Conservation (phyloP, 208 protist species). For the Porcisia deanei region DNA sequence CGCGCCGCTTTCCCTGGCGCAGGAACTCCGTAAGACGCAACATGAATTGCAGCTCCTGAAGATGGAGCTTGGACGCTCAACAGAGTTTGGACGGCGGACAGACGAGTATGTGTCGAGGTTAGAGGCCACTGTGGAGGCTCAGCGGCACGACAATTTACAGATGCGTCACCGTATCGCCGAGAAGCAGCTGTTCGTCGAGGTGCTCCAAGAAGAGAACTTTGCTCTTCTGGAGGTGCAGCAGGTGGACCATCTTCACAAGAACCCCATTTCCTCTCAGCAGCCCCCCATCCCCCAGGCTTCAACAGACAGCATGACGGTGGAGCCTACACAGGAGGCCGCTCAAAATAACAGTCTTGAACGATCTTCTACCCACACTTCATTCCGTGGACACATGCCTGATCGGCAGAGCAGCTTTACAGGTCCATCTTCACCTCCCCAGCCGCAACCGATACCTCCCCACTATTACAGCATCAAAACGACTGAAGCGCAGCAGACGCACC, state of each 20-base stretch:
- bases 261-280: background rate
- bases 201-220: slow-evolving; percentile 9
- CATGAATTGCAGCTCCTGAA: slow-evolving; percentile 1
- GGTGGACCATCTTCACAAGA: background rate
- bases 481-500: background rate
- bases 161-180: slow-evolving; percentile 20
- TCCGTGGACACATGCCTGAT: background rate
- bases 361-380: background rate
- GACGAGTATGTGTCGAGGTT: slow-evolving; percentile 6
- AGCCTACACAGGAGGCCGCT: background rate
- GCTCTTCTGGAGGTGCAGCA: slow-evolving; percentile 4
- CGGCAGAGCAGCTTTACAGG: background rate
- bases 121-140: slow-evolving; percentile 2
- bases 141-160: slow-evolving; percentile 10
- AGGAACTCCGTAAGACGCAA: slow-evolving; percentile 1
- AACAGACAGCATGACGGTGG: slow-evolving; percentile 14
- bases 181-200: slow-evolving; percentile 19
- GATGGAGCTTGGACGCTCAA: background rate
- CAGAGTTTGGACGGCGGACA: background rate
- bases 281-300: slow-evolving; percentile 5
- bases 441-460: background rate
- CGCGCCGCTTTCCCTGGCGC: background rate
- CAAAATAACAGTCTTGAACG: background rate
- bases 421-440: slow-evolving; percentile 8
- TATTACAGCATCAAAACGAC: too few relatives aligned